Evolutionary conservation across 768 basidiomycete species (phyloP).

Genomic region (Naganishia vaughanmartiniae): DNA sequence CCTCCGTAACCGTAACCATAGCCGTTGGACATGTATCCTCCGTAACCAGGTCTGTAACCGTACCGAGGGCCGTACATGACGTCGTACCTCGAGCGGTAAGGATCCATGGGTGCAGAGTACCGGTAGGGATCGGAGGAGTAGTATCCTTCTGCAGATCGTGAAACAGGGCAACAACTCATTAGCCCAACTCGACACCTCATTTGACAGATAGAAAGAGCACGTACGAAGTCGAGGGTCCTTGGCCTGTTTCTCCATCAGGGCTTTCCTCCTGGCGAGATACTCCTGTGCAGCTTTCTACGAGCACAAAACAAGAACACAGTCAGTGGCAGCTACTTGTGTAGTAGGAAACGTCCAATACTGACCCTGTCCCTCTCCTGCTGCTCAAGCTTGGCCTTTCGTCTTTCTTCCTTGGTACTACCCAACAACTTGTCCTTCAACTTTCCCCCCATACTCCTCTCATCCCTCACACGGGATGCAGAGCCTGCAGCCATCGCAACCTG

Average conservation of each 20-base stretch:
- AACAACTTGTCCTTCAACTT: slow-evolving; percentile 32
- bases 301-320: background rate
- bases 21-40: slow-evolving; percentile 2
- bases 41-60: slow-evolving; percentile 24
- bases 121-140: slow-evolving; percentile 22
- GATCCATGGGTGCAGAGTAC: slow-evolving; percentile 21
- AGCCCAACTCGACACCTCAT: background rate
- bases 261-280: slow-evolving; percentile 25
- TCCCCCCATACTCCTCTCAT: slow-evolving; percentile 20
- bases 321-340: background rate
- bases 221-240: slow-evolving; percentile 27
- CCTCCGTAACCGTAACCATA: slow-evolving; percentile 12
- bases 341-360: background rate
- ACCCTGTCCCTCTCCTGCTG: slow-evolving; percentile 27
- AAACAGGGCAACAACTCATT: background rate
- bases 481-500: slow-evolving; percentile 3
- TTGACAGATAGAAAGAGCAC: background rate
- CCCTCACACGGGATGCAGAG: background rate
- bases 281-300: slow-evolving; percentile 28
- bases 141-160: background rate
- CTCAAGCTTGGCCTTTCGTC: slow-evolving; percentile 26
- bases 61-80: slow-evolving; percentile 24
- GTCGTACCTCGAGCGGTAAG: slow-evolving; percentile 30
- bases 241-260: slow-evolving; percentile 28
- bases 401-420: slow-evolving; percentile 33